A percentile compares a stretch with the other conserved stretches of the same genome.
Conservation (phyloP, 768 basidiomycete genomes). For the Rubroboletus pulcherrimus region DNA sequence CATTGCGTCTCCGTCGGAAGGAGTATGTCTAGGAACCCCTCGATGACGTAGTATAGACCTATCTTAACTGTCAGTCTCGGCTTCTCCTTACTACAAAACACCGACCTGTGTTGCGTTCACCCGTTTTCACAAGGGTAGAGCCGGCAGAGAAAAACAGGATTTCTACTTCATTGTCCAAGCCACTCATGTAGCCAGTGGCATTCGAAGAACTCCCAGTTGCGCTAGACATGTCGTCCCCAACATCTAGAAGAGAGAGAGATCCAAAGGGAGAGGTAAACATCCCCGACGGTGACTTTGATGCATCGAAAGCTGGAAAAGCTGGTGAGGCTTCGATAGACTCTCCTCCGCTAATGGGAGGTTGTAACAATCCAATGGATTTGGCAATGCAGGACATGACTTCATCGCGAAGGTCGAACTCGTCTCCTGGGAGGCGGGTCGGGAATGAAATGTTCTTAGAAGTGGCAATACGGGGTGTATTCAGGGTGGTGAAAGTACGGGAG, state of each 20-base stretch:
- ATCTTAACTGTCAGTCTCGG: neutral
- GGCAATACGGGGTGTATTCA: conserved; percentile 47
- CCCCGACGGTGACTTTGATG: conserved; percentile 32
- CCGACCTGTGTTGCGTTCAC: conserved; percentile 81
- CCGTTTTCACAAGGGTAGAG: conserved; percentile 79
- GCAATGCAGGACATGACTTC: conserved; percentile 98
- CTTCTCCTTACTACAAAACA: neutral
- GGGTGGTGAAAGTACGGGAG: conserved; percentile 45
- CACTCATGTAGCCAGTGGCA: conserved; percentile 59
- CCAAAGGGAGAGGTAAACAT: conserved; percentile 65
- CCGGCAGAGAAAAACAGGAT: conserved; percentile 91
- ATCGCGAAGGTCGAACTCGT: conserved; percentile 91
- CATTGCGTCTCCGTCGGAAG: conserved; percentile 43
- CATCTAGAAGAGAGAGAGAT: conserved; percentile 67
- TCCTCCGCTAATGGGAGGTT: conserved; percentile 71
- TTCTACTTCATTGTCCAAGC: conserved; percentile 94
- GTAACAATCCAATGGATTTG: conserved; percentile 91
- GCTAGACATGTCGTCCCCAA: conserved; percentile 67
- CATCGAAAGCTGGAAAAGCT: conserved; percentile 47
- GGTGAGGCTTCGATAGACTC: conserved; percentile 69
- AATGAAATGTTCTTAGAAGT: conserved; percentile 26
- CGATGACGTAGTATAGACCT: conserved; percentile 93
- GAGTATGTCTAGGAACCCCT: conserved; percentile 91
- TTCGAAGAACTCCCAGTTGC: conserved; percentile 57
- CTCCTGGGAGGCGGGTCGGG: conserved; percentile 35